These are phyloP conservation scores for Candida ortonii DNA, from an alignment of 805 yeast species.

Conservation along the genomic window DNA sequence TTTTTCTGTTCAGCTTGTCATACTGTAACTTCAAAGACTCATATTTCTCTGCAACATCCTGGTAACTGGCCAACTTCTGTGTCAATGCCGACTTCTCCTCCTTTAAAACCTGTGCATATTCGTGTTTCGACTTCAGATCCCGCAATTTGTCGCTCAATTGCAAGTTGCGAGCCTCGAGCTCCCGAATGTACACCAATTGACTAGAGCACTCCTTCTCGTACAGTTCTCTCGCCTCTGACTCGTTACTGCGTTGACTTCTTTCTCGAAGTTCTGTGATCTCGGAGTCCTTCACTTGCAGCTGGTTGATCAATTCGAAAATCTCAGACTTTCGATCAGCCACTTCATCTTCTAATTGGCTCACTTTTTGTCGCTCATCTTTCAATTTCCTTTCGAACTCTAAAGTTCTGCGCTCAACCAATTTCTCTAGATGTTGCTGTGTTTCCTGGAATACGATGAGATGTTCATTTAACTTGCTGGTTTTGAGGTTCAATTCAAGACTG, in stretches of 20 bases:
- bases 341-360: slow-evolving; percentile 3
- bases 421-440: slow-evolving; percentile 7
- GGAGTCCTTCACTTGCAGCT: slow-evolving; percentile 11
- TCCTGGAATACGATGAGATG: slow-evolving; percentile 20
- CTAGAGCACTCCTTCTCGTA: slow-evolving; percentile 32
- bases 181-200: slow-evolving; percentile 44
- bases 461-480: slow-evolving; percentile 4
- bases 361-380: slow-evolving; percentile 2
- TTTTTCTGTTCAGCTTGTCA: slow-evolving; percentile 43
- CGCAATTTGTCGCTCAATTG: slow-evolving; percentile 52
- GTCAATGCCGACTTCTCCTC: slow-evolving; percentile 50
- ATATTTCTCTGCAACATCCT: slow-evolving; percentile 41
- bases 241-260: slow-evolving; percentile 14
- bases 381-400: slow-evolving; percentile 4
- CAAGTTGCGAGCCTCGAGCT: slow-evolving; percentile 50
- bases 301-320: slow-evolving; percentile 23
- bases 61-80: slow-evolving; percentile 38
- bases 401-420: slow-evolving; percentile 3
- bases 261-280: slow-evolving; percentile 12
- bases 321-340: slow-evolving; percentile 10
- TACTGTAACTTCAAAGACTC: slow-evolving; percentile 51
- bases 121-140: slow-evolving; percentile 44
- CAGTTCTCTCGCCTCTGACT: slow-evolving; percentile 31
- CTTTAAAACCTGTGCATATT: slow-evolving; percentile 48
- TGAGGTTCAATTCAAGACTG: slow-evolving; percentile 7